A percentile compares a stretch with the other conserved stretches of the same genome.
Conservation (phyloP, 2,329 filamentous ascomycete genomes). For the Penicillium aurantiogriseum region DNA sequence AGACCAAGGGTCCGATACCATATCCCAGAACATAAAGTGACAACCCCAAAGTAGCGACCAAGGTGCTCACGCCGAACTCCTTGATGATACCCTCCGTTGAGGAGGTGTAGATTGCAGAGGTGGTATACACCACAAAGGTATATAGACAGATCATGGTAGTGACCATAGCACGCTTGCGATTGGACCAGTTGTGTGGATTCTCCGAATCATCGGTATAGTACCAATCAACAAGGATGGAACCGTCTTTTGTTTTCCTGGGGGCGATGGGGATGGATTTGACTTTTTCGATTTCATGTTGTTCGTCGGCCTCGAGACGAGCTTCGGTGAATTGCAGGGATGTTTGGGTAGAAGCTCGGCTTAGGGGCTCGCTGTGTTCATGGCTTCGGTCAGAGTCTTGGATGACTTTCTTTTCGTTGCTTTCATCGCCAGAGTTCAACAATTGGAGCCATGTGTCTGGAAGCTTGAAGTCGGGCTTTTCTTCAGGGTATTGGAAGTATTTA, state of each 20-base stretch:
- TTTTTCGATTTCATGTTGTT: slow-evolving; percentile 25
- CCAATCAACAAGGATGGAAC: slow-evolving; percentile 39
- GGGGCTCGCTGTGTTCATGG: neutral
- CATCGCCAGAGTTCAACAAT: slow-evolving; percentile 11
- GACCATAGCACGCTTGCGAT: slow-evolving; percentile 28
- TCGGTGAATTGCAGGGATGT: slow-evolving; percentile 9
- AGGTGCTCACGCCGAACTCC: slow-evolving; percentile 29
- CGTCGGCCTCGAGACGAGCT: slow-evolving; percentile 33
- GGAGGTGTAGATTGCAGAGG: slow-evolving; percentile 34
- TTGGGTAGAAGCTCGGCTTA: slow-evolving; percentile 16
- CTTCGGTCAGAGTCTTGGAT: neutral
- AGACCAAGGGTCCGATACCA: slow-evolving; percentile 64
- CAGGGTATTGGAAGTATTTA: slow-evolving; percentile 46
- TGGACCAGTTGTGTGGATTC: slow-evolving; percentile 37
- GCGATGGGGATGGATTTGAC: slow-evolving; percentile 32
- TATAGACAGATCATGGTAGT: slow-evolving; percentile 31
- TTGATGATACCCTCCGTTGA: slow-evolving; percentile 27
- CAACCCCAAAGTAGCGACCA: slow-evolving; percentile 32
- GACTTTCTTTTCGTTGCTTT: slow-evolving; percentile 1
- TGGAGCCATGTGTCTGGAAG: slow-evolving; percentile 27
- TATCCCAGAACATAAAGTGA: slow-evolving; percentile 41
- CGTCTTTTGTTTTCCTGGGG: slow-evolving; percentile 36
- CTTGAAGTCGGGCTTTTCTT: slow-evolving; percentile 38
- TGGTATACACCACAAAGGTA: slow-evolving; percentile 40
- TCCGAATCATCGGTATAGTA: slow-evolving; percentile 29